phyloP scores from a whole-genome alignment of 2,329 filamentous ascomycete genomes.

The Aspergillus pseudoviridinutans region DNA sequence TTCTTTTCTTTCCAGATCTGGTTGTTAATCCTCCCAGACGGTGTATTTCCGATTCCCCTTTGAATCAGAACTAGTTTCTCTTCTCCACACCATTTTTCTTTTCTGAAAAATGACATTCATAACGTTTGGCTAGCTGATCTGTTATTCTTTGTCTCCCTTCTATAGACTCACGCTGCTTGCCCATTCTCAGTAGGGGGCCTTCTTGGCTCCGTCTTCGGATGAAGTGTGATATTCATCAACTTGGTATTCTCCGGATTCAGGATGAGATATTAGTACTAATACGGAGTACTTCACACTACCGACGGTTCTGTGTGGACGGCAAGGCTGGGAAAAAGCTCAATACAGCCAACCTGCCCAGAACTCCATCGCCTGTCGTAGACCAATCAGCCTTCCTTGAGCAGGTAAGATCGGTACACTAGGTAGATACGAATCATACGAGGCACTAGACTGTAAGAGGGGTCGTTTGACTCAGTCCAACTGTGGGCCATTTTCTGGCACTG shows the following conservation, averaged over 20 bases:
- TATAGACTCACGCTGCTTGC: not conserved
- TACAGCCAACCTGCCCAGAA: too few relatives aligned
- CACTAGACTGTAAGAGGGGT: not conserved
- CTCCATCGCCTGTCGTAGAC: too few relatives aligned
- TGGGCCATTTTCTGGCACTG: not conserved
- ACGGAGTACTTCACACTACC: too few relatives aligned
- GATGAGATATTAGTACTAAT: not conserved
- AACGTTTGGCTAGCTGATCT: not conserved
- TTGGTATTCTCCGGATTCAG: not conserved
- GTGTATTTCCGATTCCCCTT: conserved; percentile 4
- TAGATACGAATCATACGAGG: not conserved
- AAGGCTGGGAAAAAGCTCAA: not conserved
- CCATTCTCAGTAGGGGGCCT: not conserved
- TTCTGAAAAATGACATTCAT: not conserved
- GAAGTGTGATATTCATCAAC: not conserved
- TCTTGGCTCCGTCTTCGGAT: not conserved
- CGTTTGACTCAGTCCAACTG: not conserved
- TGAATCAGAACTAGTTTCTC: conserved; percentile 3
- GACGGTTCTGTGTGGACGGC: not conserved
- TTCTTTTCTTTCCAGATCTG: not conserved
- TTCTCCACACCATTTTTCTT: not conserved
- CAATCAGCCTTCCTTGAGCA: too few relatives aligned
- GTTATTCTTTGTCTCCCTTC: not conserved
- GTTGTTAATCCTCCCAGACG: not conserved
- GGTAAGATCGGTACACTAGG: too few relatives aligned